Conservation (phyloP, 2,329 filamentous ascomycete genomes). For the Lanzia echinophila region DNA sequence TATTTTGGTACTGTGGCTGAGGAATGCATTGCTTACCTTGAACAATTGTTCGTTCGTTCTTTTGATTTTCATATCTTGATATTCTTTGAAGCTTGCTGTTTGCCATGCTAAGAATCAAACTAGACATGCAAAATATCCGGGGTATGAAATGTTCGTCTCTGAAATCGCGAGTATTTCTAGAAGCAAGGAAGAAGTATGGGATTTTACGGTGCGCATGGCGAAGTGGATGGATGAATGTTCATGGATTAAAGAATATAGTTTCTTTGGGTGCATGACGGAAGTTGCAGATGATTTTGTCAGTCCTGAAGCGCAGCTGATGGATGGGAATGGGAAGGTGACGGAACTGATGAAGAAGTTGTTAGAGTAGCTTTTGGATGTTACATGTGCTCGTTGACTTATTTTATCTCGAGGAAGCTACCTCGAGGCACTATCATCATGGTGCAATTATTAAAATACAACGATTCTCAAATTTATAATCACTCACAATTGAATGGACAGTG, state of each 20-base stretch:
- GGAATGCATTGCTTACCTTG: conserved; percentile 33
- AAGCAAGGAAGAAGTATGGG: conserved; percentile 32
- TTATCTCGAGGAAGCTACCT: too few relatives aligned
- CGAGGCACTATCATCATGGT: too few relatives aligned
- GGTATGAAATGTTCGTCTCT: conserved; percentile 33
- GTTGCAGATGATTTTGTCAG: conserved; percentile 40
- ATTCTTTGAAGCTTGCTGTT: too few relatives aligned
- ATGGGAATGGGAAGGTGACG: conserved; percentile 35
- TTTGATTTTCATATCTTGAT: conserved; percentile 16
- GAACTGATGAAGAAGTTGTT: conserved; percentile 25
- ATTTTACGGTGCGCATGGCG: conserved; percentile 35
- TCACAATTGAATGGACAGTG: too few relatives aligned
- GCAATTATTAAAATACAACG: too few relatives aligned
- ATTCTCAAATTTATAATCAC: too few relatives aligned
- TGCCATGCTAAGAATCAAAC: conserved; percentile 5
- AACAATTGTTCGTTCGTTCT: conserved; percentile 22
- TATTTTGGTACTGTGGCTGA: conserved; percentile 35
- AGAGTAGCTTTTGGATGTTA: too few relatives aligned
- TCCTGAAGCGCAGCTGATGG: conserved; percentile 40
- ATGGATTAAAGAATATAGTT: conserved; percentile 39
- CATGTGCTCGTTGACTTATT: too few relatives aligned
- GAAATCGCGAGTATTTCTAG: conserved; percentile 38
- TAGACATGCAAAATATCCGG: conserved; percentile 28
- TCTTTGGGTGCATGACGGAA: conserved; percentile 39
- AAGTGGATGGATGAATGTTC: conserved; percentile 38